These are phyloP conservation scores for Thalassiosira profunda DNA, from an alignment of 108 stramenopile genomes.

Conservation along the genomic window DNA sequence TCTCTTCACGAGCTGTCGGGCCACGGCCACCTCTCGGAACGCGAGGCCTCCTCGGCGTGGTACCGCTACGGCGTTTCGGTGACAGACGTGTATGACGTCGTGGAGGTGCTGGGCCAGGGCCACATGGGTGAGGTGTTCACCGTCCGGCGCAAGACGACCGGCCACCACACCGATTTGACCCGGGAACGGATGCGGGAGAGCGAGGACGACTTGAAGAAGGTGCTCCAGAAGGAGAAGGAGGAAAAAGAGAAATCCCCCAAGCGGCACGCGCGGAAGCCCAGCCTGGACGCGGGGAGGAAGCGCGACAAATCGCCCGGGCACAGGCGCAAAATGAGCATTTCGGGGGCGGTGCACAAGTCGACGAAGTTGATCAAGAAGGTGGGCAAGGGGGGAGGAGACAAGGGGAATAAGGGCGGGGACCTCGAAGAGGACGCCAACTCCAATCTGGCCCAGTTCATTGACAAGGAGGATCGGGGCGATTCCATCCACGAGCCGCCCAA, in stretches of 20 bases:
- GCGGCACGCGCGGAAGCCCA: not conserved
- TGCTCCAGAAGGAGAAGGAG: not conserved
- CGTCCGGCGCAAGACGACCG: slow-evolving; percentile 49
- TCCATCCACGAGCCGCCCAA: not conserved
- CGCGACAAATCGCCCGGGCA: not conserved
- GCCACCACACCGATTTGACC: slow-evolving; percentile 33
- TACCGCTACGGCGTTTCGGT: slow-evolving; percentile 53
- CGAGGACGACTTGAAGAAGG: slow-evolving; percentile 12
- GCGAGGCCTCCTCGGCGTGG: slow-evolving; percentile 53
- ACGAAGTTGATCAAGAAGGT: slow-evolving; percentile 8
- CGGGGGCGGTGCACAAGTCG: slow-evolving; percentile 17
- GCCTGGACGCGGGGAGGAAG: not conserved
- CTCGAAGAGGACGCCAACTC: slow-evolving; percentile 14
- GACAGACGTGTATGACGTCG: slow-evolving; percentile 57
- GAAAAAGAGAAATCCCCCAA: not conserved
- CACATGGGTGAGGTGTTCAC: slow-evolving; percentile 65
- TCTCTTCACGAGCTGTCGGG: not conserved
- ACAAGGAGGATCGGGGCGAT: too few relatives aligned
- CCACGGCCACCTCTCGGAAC: slow-evolving; percentile 26
- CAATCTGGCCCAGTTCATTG: slow-evolving; percentile 20
- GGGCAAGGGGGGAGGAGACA: not conserved
- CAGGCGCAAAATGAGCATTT: slow-evolving; percentile 3
- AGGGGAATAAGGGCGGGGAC: slow-evolving; percentile 6
- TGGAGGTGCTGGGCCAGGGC: slow-evolving; percentile 47
- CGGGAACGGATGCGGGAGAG: slow-evolving; percentile 13